Evolutionary conservation across 139 green algal genomes (phyloP).

Genomic region (Chlorella vulgaris): DNA sequence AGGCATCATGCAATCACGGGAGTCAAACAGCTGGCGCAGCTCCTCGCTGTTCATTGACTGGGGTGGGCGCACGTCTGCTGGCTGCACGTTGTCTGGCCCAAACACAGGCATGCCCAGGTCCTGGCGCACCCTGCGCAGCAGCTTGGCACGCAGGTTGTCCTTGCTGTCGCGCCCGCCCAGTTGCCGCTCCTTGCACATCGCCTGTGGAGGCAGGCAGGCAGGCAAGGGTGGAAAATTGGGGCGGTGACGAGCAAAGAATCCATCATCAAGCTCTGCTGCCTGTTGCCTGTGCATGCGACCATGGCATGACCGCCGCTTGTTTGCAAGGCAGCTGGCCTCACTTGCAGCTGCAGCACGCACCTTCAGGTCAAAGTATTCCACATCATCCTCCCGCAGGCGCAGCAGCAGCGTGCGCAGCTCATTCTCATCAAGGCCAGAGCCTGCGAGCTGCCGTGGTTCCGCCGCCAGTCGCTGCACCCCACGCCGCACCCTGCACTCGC

Average conservation of each 20-base stretch:
- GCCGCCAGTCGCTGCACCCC: not conserved
- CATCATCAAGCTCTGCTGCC: not conserved
- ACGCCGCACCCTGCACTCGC: not conserved
- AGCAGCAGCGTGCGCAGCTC: constrained; percentile 30
- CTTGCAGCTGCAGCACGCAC: constrained; percentile 1
- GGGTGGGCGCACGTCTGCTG: not conserved
- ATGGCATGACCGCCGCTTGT: not conserved
- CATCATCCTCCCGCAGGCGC: constrained; percentile 42
- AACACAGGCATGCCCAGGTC: constrained; percentile 30
- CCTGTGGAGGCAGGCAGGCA: not conserved
- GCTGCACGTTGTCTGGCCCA: constrained; percentile 6
- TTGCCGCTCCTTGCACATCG: constrained; percentile 29
- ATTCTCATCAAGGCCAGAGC: not conserved
- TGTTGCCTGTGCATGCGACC: not conserved
- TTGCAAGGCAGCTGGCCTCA: too few species aligned
- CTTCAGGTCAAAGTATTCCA: constrained; percentile 53
- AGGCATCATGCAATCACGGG: constrained; percentile 3
- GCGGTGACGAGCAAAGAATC: too few species aligned
- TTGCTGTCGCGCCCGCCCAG: constrained; percentile 45
- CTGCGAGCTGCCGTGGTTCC: not conserved
- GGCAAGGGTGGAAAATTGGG: not conserved
- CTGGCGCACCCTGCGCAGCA: constrained; percentile 20
- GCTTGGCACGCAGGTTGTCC: constrained; percentile 42
- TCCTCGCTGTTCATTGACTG: constrained; percentile 12
- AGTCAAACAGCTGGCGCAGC: constrained; percentile 21